phyloP scores from a whole-genome alignment of 2,329 filamentous ascomycete species.

The Venturiaceae sp. region DNA sequence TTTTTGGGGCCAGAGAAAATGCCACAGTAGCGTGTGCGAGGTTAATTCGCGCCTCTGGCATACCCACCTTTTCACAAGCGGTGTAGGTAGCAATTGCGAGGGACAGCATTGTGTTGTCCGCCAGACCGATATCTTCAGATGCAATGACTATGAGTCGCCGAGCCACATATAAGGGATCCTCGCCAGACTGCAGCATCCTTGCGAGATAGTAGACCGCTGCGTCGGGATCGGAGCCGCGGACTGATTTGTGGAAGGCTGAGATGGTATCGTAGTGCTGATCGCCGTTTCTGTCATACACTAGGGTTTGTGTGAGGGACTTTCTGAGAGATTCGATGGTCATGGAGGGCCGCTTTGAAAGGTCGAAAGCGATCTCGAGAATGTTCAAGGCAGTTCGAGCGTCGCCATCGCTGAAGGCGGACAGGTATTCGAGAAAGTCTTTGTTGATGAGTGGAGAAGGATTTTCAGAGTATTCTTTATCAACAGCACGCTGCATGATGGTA shows the following conservation, averaged over 20 bases:
- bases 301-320: slow-evolving; percentile 72
- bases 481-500: slow-evolving; percentile 65
- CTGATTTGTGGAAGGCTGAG: slow-evolving; percentile 91
- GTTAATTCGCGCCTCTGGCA: slow-evolving; percentile 90
- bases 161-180: slow-evolving; percentile 88
- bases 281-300: slow-evolving; percentile 89
- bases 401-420: slow-evolving; percentile 80
- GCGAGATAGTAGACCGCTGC: slow-evolving; percentile 90
- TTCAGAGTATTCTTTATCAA: slow-evolving; percentile 28
- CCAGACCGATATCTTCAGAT: slow-evolving; percentile 85
- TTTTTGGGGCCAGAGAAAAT: slow-evolving; percentile 72
- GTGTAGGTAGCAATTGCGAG: slow-evolving; percentile 81
- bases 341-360: slow-evolving; percentile 53
- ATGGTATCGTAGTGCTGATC: slow-evolving; percentile 98
- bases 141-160: slow-evolving; percentile 90
- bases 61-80: slow-evolving; percentile 84
- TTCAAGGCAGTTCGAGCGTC: slow-evolving; percentile 91
- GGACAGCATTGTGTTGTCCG: slow-evolving; percentile 72
- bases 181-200: slow-evolving; percentile 89
- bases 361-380: slow-evolving; percentile 79
- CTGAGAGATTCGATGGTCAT: slow-evolving; percentile 74
- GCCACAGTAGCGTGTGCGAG: slow-evolving; percentile 82
- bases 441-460: slow-evolving; percentile 54
- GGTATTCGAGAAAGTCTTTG: slow-evolving; percentile 66
- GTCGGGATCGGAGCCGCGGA: slow-evolving; percentile 78